A percentile compares a stretch with the other conserved stretches of the same genome.
These are phyloP conservation scores for Pestalotiopsis sp. DNA, from an alignment of 2,329 filamentous ascomycete species.

Conservation along the genomic window DNA sequence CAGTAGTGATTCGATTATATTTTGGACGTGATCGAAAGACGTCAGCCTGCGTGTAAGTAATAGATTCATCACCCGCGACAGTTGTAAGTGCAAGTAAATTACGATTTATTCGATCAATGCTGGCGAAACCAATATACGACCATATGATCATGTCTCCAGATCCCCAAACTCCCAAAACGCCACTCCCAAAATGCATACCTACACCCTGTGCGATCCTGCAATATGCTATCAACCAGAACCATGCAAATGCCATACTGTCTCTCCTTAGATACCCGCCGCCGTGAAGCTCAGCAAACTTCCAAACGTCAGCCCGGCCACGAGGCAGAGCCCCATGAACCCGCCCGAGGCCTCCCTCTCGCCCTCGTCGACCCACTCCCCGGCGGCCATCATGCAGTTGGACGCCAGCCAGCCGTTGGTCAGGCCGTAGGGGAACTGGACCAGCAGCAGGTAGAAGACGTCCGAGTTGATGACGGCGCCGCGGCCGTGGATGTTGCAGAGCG, in stretches of 20 bases:
- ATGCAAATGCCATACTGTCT: not conserved
- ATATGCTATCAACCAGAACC: not conserved
- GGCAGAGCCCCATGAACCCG: slow-evolving; percentile 89
- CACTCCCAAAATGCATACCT: not conserved
- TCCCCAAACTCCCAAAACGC: not conserved
- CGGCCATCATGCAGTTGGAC: slow-evolving; percentile 89
- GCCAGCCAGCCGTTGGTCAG: slow-evolving; percentile 85
- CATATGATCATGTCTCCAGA: not conserved
- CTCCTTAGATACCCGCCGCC: slow-evolving; percentile 52
- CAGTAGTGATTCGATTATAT: no score
- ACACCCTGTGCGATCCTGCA: not conserved
- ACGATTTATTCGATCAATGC: no score
- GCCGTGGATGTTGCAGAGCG: slow-evolving; percentile 85
- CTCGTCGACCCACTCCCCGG: slow-evolving; percentile 77
- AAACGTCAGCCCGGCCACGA: slow-evolving; percentile 80
- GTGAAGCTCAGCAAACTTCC: slow-evolving; percentile 92
- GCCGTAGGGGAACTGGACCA: slow-evolving; percentile 85
- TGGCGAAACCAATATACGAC: no score
- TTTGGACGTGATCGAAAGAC: no score
- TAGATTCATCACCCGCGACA: no score
- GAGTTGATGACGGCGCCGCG: slow-evolving; percentile 74
- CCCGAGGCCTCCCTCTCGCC: slow-evolving; percentile 87
- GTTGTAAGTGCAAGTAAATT: no score
- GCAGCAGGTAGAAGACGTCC: slow-evolving; percentile 83
- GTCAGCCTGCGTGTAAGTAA: no score